phyloP scores from a whole-genome alignment of 139 green algal genomes.

The Chlamydomonas eustigma region DNA sequence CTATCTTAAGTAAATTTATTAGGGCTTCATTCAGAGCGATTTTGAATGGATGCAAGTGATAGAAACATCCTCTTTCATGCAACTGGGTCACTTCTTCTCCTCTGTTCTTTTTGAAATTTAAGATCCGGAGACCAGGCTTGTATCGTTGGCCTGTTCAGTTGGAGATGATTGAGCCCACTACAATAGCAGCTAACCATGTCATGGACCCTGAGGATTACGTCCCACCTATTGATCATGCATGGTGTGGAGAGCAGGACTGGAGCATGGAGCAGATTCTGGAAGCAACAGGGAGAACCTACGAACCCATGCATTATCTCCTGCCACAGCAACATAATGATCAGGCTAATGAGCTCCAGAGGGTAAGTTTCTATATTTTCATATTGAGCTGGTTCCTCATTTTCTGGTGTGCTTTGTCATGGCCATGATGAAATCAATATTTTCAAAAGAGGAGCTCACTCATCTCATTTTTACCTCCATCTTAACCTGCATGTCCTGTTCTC shows the following conservation, averaged over 20 bases:
- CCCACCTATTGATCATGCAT: slow-evolving; percentile 30
- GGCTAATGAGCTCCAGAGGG: background rate
- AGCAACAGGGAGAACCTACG: background rate
- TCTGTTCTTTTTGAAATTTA: slow-evolving; percentile 8
- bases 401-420: background rate
- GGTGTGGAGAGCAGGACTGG: slow-evolving; percentile 22
- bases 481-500: background rate
- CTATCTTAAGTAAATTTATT: too few species aligned
- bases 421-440: background rate
- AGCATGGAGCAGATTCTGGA: slow-evolving; percentile 16
- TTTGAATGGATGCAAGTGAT: too few species aligned
- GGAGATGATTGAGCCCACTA: slow-evolving; percentile 22
- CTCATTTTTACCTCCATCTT: background rate
- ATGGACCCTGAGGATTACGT: slow-evolving; percentile 26
- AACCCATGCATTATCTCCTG: background rate
- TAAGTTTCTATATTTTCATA: background rate
- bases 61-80: background rate
- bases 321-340: background rate
- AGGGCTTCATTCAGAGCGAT: too few species aligned
- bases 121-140: slow-evolving; percentile 25
- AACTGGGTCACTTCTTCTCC: background rate
- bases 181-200: background rate
- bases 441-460: background rate
- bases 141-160: slow-evolving; percentile 46
- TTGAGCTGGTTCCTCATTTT: background rate